Base-by-base conservation (phyloP, 2,329 filamentous ascomycete genomes). In the Neophaeococcomyces aloes region DNA sequence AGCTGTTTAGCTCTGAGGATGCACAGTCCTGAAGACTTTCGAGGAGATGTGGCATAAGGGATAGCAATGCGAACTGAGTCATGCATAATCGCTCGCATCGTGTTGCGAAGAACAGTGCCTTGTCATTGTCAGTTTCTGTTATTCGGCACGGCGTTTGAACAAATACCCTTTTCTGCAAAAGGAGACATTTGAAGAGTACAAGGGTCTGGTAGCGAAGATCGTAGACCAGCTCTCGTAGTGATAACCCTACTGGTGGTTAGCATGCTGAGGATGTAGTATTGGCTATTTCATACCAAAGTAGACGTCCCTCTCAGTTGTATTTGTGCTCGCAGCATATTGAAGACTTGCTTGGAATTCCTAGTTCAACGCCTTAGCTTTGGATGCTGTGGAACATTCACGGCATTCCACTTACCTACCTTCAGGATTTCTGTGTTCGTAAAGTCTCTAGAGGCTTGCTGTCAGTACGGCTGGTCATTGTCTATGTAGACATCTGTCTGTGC, bases 91-190 rank as follows among this genome's bases (percentile, higher is more conserved):
- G 77, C 64, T 98, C 91, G 64, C 91, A 96, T 56, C 87, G 80
- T n/a, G 89, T 87, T 49, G 91, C 88, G 57, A 96, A 98, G 68
- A 98, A 96, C 42, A 98, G 79, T 83, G 96, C 96, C 88, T 94
- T 21, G 14, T 25, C 5, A 10, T 6, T 13, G 19, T 42, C 30
- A 42, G 31, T n/a, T 13, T 4, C 19, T 6, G 7, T 21, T 23
- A 19, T 3, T 7, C 17, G 23, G n/a, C 18, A 14, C 23, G 3
- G 4, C 8, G 13, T 19, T 11, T 30, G 38, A 8, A 39, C 17
- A 44, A 56, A 17, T 61, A 94, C 88, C 79, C 96, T 98, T 42
- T 87, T 89, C 62, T 98, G 89, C 50, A 98, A 70, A 50, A 98
- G 69, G 61, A 88, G 82, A 61, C 86, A 94, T 68, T 98, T 98